A percentile compares a stretch with the other conserved stretches of the same genome.
These are phyloP conservation scores for Physcomitrellopsis africana DNA, from an alignment of 225 moss, liverwort and hornwort genomes.

Conservation along the genomic window DNA sequence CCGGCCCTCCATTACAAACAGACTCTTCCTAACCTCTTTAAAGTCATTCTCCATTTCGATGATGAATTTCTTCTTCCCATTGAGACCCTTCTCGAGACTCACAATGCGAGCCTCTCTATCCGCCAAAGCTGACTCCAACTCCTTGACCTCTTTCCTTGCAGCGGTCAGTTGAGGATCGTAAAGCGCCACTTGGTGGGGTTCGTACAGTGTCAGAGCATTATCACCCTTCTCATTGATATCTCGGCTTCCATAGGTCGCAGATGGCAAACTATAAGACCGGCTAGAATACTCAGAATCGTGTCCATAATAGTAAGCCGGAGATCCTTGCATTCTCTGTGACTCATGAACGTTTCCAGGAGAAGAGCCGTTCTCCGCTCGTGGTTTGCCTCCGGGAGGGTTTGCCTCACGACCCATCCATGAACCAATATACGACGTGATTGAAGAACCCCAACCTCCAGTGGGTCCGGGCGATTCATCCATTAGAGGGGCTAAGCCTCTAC, in stretches of 20 bases:
- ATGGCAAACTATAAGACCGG: background rate
- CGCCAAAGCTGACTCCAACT: background rate
- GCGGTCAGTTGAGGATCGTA: constrained; percentile 23
- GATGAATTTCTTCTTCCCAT: background rate
- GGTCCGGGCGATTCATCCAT: background rate
- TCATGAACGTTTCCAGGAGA: constrained; percentile 14
- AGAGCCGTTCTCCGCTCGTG: constrained; percentile 12
- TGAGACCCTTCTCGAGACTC: constrained; percentile 10
- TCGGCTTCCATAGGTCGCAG: constrained; percentile 18
- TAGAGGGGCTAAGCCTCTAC: background rate
- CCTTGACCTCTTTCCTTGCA: constrained; percentile 17
- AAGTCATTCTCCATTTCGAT: constrained; percentile 23
- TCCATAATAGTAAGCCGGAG: background rate
- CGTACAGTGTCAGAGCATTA: constrained; percentile 18
- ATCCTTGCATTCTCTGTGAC: constrained; percentile 7
- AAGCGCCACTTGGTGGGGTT: constrained; percentile 4
- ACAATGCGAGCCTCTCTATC: constrained; percentile 2
- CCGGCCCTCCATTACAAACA: constrained; percentile 21
- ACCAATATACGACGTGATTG: constrained; percentile 1
- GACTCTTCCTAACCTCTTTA: background rate
- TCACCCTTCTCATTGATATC: background rate
- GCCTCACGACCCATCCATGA: background rate
- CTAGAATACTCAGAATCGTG: constrained; percentile 1
- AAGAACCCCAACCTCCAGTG: background rate
- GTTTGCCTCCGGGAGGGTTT: background rate